phyloP scores from a whole-genome alignment of 345 rosid genomes.

The Ricinus communis region DNA sequence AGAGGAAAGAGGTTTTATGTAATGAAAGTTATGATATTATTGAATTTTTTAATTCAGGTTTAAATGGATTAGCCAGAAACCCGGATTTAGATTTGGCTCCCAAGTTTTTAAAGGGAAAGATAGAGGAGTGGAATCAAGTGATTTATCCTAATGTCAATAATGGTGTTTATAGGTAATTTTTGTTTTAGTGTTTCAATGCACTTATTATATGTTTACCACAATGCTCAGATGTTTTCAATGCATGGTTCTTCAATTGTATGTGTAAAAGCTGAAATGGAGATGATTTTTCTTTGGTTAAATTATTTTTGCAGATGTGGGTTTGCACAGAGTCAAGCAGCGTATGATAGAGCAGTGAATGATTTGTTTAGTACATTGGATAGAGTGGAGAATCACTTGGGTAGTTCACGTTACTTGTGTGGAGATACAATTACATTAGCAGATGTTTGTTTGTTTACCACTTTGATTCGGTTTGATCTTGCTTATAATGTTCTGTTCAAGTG shows the following conservation, averaged over 20 bases:
- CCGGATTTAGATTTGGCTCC: conserved; percentile 67
- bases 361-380: conserved; percentile 58
- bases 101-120: conserved; percentile 40
- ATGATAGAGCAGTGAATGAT: conserved; percentile 63
- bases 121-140: conserved; percentile 67
- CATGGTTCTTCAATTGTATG: no score
- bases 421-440: conserved; percentile 62
- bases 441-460: conserved; percentile 77
- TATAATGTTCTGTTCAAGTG: conserved; percentile 83
- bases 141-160: conserved; percentile 77
- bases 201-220: no score
- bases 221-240: no score
- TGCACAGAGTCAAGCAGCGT: conserved; percentile 86
- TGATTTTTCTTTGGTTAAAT: background rate
- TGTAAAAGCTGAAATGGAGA: background rate
- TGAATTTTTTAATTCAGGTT: conserved; percentile 62
- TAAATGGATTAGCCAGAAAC: conserved; percentile 49
- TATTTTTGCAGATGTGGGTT: conserved; percentile 62
- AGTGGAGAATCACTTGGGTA: conserved; percentile 54
- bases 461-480: conserved; percentile 74
- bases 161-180: conserved; percentile 71
- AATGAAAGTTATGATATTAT: conserved; percentile 84
- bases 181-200: no score
- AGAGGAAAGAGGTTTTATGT: conserved; percentile 59
- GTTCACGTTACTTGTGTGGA: conserved; percentile 72